Base-by-base conservation (phyloP, 805 yeast genomes). In the Yarrowia osloensis region DNA sequence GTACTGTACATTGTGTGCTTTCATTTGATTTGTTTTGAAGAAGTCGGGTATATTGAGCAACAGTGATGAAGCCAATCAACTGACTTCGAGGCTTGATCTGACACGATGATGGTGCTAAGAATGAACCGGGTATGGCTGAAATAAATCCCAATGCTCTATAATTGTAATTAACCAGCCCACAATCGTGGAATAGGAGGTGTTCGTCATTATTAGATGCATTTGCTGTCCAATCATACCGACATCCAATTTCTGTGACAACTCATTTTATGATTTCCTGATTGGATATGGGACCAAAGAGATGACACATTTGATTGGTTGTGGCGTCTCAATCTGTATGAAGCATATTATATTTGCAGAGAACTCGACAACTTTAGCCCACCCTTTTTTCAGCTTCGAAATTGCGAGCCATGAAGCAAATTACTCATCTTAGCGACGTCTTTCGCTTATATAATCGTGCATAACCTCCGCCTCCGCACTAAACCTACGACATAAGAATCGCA, bases 401-500 rank as follows among this genome's bases (percentile, higher is more conserved):
- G 47, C 24, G 28, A 4, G 24, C 17, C 15, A 15, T 24, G 29
- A 15, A 44, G 29, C 49, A 24, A 44, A 7, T 29, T 15, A 44
- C n/a, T 4, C 29, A 17, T n/a, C 21, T n/a, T 19, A 49, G 24
- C 37, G n/a, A 47, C 8, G 49, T 24, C 49, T 6, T 15, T 26
- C 31, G 33, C 54, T 49, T 49, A 49, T 19, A 8, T 49, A 49
- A 49, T 9, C 24, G 9, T 28, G 52, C 52, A 47, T 47, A n/a
- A 47, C 52, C 24, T 49, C 54, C 54, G 54, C 37, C 54, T 49
- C 54, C 54, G 54, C 54, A 49, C 54, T 15, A 49, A 49, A 49
- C 59, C 42, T 52, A 52, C 28, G 19, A 13, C 24, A 3, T 4
- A 26, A 15, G 31, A 33, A 21, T 50, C 57, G 59, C 39, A 52